Percentiles rank a stretch among this genome's conserved stretches.
Evolutionary conservation across 495 filamentous ascomycete genomes (phyloP).

Genomic region (Tuber magnatum): DNA sequence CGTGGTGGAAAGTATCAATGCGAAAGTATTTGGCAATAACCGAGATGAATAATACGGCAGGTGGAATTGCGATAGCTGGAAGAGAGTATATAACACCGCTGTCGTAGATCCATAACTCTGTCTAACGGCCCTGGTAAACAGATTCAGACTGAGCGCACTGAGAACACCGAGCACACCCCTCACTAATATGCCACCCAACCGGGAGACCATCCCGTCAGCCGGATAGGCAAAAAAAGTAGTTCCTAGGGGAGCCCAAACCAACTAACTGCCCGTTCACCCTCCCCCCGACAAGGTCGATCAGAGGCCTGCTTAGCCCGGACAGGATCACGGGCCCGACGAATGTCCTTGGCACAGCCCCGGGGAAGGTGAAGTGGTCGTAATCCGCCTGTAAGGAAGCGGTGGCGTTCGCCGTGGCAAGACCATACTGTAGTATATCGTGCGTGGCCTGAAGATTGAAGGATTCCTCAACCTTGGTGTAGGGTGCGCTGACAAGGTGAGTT

Average conservation of each 20-base stretch:
- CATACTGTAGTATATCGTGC: constrained; percentile 80
- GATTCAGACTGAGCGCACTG: constrained; percentile 62
- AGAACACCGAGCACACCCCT: constrained; percentile 70
- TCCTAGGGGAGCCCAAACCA: constrained; percentile 38
- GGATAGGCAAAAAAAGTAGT: constrained; percentile 10
- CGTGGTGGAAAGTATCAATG: constrained; percentile 70
- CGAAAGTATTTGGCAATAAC: constrained; percentile 94
- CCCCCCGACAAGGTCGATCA: constrained; percentile 48
- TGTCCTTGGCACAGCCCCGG: constrained; percentile 82
- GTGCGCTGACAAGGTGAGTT: constrained; percentile 67
- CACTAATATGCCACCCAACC: constrained; percentile 45
- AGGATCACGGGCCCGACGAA: constrained; percentile 74
- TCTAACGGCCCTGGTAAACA: constrained; percentile 57
- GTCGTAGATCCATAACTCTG: constrained; percentile 61
- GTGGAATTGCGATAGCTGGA: constrained; percentile 87
- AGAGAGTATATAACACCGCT: constrained; percentile 72
- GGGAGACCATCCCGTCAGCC: not conserved
- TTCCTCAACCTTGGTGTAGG: constrained; percentile 98
- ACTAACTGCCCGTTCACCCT: constrained; percentile 50
- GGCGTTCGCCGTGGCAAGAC: constrained; percentile 56
- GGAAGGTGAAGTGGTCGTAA: constrained; percentile 90
- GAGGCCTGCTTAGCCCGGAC: constrained; percentile 59
- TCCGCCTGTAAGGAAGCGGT: constrained; percentile 47
- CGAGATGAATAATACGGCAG: constrained; percentile 88
- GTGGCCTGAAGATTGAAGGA: constrained; percentile 95